These are phyloP conservation scores for Trametes punicea DNA, from an alignment of 768 basidiomycete genomes.

Conservation along the genomic window DNA sequence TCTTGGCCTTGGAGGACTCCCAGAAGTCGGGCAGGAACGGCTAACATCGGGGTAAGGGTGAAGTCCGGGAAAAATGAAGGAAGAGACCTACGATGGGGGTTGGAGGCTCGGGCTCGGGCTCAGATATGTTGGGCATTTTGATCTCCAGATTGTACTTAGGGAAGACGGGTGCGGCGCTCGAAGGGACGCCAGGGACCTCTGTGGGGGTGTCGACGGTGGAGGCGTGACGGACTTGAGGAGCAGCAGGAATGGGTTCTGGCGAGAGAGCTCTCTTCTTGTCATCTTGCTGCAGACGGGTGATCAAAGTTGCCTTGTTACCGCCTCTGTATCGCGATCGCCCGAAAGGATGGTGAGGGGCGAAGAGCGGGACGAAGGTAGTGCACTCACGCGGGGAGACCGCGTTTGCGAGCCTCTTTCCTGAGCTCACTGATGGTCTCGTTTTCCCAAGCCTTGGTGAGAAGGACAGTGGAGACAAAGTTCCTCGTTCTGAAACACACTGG, in stretches of 20 bases:
- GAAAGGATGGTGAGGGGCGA: slow-evolving; percentile 12
- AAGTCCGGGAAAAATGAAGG: background rate
- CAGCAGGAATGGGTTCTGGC: slow-evolving; percentile 9
- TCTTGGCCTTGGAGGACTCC: slow-evolving; percentile 43
- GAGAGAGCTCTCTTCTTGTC: slow-evolving; percentile 35
- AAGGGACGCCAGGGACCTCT: slow-evolving; percentile 43
- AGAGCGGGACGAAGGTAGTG: background rate
- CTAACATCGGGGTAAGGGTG: slow-evolving; percentile 31
- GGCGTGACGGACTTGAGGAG: slow-evolving; percentile 24
- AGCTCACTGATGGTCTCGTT: slow-evolving; percentile 48
- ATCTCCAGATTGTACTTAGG: slow-evolving; percentile 42
- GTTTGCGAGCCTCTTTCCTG: slow-evolving; percentile 49
- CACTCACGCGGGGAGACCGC: slow-evolving; percentile 53
- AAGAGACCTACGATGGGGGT: slow-evolving; percentile 56
- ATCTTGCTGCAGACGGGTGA: slow-evolving; percentile 51
- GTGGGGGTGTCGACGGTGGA: slow-evolving; percentile 23
- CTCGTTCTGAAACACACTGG: slow-evolving; percentile 27
- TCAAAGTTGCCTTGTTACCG: slow-evolving; percentile 56
- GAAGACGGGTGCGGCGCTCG: slow-evolving; percentile 29
- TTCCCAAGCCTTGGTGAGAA: slow-evolving; percentile 56
- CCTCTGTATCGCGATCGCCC: slow-evolving; percentile 40
- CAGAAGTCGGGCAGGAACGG: slow-evolving; percentile 61
- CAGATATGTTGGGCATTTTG: slow-evolving; percentile 54
- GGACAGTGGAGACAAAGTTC: slow-evolving; percentile 50
- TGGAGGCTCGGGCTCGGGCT: slow-evolving; percentile 39